A percentile compares a stretch with the other conserved stretches of the same genome.
Evolutionary conservation across 176 grass and related monocot species (phyloP).

Genomic region (Calamus simplicifolius): DNA sequence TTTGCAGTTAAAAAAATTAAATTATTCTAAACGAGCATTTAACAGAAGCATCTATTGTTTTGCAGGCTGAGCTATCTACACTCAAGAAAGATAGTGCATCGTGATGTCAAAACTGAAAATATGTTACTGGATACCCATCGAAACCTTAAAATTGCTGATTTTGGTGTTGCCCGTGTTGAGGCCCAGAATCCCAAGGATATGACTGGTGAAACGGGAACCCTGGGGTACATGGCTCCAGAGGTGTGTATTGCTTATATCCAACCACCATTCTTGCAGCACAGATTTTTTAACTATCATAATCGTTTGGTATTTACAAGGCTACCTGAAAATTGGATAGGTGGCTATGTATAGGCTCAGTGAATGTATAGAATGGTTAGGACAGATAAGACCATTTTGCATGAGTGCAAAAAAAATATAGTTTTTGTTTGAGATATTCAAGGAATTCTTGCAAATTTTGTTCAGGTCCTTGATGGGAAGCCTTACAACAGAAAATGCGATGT

Average conservation of each 20-base stretch:
- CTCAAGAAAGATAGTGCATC: constrained; percentile 67
- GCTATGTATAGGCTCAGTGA: no score
- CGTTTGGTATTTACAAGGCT: no score
- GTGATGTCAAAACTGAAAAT: constrained; percentile 90
- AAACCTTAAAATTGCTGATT: constrained; percentile 81
- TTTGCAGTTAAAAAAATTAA: constrained; percentile 20
- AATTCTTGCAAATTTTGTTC: no score
- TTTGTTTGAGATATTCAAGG: no score
- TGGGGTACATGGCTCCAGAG: constrained; percentile 88
- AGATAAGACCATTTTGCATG: not conserved
- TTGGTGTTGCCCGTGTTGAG: constrained; percentile 82
- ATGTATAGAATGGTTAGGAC: no score
- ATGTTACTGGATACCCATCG: constrained; percentile 64
- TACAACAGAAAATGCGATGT: constrained; percentile 90
- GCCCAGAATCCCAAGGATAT: constrained; percentile 44
- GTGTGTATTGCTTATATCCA: constrained; percentile 12
- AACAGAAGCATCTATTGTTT: not conserved
- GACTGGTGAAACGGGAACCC: constrained; percentile 83
- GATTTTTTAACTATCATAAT: no score
- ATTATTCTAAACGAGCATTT: no score
- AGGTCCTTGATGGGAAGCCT: constrained; percentile 57
- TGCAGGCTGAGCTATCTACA: constrained; percentile 70
- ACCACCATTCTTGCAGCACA: not conserved
- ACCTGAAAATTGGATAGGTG: no score
- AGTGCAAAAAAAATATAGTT: no score